Evolutionary conservation across 176 grass and related monocot genomes (phyloP), one percentile per base, ranked within the genome.

Genomic region (Musa acuminata): DNA sequence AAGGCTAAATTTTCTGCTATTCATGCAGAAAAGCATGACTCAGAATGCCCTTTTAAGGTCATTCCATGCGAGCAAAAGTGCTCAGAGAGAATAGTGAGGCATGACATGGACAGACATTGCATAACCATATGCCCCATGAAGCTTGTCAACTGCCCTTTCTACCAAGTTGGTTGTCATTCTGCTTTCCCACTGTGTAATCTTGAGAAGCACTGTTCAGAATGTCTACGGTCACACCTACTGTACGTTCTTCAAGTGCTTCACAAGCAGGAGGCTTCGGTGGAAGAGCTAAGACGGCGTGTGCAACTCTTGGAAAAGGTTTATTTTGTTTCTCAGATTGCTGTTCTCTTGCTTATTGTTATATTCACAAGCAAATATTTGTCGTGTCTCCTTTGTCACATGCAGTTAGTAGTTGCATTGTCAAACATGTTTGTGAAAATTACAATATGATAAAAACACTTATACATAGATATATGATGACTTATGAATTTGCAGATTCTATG

Each of bases 271-370:
- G n/a, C 73, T 72, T 71, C 62, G 9, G 62, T 85, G 23, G 87
- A 85, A 83, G 90, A 89, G 55, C 81, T 93, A 75, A 87, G 82
- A 80, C 74, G 83, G 79, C 82, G 85, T 58, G 60, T 92, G 68
- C 69, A 93, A 73, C 78, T 93, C 52, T 65, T 98, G 72, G 88
- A 91, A 80, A 98, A 98, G 88, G 90, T 98, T 82, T 79, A 82
- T 55, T 11, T 27, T 29, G 29, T 74, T 74, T 57, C 23, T 9
- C 57, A 17, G 7, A 13, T 74, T 27, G 16, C 51, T 8, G 11
- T 64, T 55, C 11, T 13, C 49, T 51, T 77, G 51, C 48, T 64
- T 52, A 53, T 66, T 52, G n/a, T 49, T 11, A 65, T 12, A 22
- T 51, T 43, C 35, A 43, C 35, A 43, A 43, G 35, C 35, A 43